Percentiles rank a stretch among this genome's conserved stretches.
These are phyloP conservation scores for Knufia petricola DNA, from an alignment of 2,329 filamentous ascomycete genomes.

Conservation along the genomic window DNA sequence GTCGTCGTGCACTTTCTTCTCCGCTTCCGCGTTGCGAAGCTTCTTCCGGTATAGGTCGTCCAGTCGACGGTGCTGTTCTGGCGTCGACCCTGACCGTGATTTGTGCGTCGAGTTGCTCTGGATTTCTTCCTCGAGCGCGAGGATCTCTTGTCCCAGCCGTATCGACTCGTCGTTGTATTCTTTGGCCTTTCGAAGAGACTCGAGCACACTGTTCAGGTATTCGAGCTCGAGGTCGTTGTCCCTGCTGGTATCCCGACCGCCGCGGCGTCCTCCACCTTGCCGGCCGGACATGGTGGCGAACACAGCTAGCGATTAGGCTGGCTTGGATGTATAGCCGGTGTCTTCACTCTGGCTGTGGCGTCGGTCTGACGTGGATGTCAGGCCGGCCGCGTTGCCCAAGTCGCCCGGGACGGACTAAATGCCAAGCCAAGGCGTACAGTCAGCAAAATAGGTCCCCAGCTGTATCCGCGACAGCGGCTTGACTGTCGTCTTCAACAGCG, in stretches of 20 bases:
- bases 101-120: conserved; percentile 23
- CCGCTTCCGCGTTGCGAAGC: conserved; percentile 39
- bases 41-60: conserved; percentile 39
- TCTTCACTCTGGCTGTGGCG: too few relatives aligned
- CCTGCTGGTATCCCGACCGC: conserved; percentile 18
- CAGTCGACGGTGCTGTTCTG: conserved; percentile 27
- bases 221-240: conserved; percentile 21
- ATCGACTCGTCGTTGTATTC: conserved; percentile 19
- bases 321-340: too few relatives aligned
- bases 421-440: too few relatives aligned
- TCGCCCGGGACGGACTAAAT: too few relatives aligned
- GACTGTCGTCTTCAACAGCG: too few relatives aligned
- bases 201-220: conserved; percentile 16
- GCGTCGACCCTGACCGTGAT: conserved; percentile 12
- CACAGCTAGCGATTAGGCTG: neutral
- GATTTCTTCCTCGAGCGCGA: conserved; percentile 36
- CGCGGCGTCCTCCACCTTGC: conserved; percentile 16
- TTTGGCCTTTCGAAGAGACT: conserved; percentile 20
- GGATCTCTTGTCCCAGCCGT: conserved; percentile 32
- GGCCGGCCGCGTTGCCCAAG: too few relatives aligned
- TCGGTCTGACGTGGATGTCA: too few relatives aligned
- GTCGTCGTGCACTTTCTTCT: conserved; percentile 40
- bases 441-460: too few relatives aligned
- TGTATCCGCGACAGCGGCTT: too few relatives aligned
- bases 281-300: conserved; percentile 17